Percentiles rank a stretch among this genome's conserved stretches.
These are phyloP conservation scores for Amaranthus tricolor DNA, from an alignment of 179 eudicot species.

Conservation along the genomic window DNA sequence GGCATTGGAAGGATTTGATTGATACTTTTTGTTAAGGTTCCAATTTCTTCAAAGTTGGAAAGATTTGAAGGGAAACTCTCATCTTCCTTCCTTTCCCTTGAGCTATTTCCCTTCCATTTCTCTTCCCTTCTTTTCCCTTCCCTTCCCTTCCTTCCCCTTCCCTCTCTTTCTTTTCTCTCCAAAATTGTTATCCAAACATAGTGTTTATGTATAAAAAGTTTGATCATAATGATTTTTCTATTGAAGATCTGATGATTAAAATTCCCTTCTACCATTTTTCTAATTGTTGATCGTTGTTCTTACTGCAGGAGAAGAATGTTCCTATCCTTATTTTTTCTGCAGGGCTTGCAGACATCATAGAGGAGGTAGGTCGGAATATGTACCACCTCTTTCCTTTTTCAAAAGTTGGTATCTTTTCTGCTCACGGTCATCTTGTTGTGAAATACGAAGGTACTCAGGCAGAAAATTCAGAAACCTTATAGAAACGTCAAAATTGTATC, in stretches of 20 bases:
- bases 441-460: slow-evolving; percentile 66
- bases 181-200: too few species aligned
- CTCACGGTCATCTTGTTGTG: slow-evolving; percentile 15
- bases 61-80: too few species aligned
- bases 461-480: slow-evolving; percentile 70
- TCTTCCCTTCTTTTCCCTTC: too few species aligned
- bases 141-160: too few species aligned
- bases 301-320: slow-evolving; percentile 62
- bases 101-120: too few species aligned
- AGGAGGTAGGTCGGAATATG: slow-evolving; percentile 51
- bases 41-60: too few species aligned
- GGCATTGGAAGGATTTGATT: too few species aligned
- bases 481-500: slow-evolving; percentile 81
- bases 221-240: too few species aligned
- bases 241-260: neutral
- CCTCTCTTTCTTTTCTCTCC: too few species aligned
- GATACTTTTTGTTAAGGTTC: too few species aligned
- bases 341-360: slow-evolving; percentile 91
- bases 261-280: neutral
- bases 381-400: neutral
- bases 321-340: slow-evolving; percentile 93
- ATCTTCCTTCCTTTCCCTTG: too few species aligned
- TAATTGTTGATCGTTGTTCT: slow-evolving; percentile 16
- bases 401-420: neutral
- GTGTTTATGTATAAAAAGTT: too few species aligned